phyloP scores from a whole-genome alignment of 2,329 filamentous ascomycete genomes.

The Beauveria australis region DNA sequence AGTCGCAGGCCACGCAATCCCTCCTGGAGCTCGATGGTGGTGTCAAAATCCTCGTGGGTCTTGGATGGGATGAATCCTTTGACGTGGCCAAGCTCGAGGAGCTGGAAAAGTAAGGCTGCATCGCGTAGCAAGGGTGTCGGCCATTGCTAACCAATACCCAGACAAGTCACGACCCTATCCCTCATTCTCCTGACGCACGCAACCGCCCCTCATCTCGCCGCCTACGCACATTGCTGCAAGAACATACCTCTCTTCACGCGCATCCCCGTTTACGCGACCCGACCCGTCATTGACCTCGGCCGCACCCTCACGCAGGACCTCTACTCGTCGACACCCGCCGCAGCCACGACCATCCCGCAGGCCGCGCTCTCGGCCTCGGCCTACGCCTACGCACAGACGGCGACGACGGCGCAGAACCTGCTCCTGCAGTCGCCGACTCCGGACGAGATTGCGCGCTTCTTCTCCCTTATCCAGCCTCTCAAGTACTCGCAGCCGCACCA shows the following conservation, averaged over 20 bases:
- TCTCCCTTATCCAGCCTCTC: slow-evolving; percentile 79
- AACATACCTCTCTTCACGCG: slow-evolving; percentile 85
- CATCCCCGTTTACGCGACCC: slow-evolving; percentile 90
- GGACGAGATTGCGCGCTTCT: slow-evolving; percentile 89
- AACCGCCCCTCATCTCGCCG: slow-evolving; percentile 82
- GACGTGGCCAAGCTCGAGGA: slow-evolving; percentile 73
- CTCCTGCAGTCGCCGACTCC: slow-evolving; percentile 62
- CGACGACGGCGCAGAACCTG: slow-evolving; percentile 44
- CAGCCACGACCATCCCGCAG: slow-evolving; percentile 71
- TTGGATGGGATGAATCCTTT: slow-evolving; percentile 93
- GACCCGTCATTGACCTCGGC: slow-evolving; percentile 86
- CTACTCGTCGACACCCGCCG: slow-evolving; percentile 82
- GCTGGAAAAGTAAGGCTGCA: slow-evolving; percentile 69
- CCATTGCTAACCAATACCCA: slow-evolving; percentile 28
- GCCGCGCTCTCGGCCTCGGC: slow-evolving; percentile 59
- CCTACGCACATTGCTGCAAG: slow-evolving; percentile 95
- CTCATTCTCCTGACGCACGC: slow-evolving; percentile 92
- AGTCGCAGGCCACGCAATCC: slow-evolving; percentile 85
- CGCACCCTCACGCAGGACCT: slow-evolving; percentile 86
- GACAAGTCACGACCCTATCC: slow-evolving; percentile 74
- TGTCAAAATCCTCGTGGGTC: slow-evolving; percentile 88
- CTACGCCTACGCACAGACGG: slow-evolving; percentile 45
- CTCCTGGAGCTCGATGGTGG: slow-evolving; percentile 93
- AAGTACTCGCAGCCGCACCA: slow-evolving; percentile 98
- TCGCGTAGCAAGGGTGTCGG: neutral